Base-by-base conservation (phyloP, 345 rosid genomes). In the Lagerstroemia speciosa region DNA sequence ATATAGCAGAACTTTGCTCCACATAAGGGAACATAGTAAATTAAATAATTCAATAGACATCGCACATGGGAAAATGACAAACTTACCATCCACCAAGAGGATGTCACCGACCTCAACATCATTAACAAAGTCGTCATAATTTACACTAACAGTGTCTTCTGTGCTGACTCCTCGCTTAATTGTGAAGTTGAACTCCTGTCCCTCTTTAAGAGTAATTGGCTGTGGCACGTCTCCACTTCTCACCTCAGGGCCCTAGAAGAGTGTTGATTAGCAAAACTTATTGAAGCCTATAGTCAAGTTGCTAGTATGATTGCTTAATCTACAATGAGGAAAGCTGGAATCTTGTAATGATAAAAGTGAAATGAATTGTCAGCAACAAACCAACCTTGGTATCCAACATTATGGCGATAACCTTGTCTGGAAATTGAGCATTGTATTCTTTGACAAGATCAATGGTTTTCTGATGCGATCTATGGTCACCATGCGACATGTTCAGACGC, bases 381-480 rank as follows among this genome's bases (percentile, higher is more conserved):
- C 26, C 8, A 84, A 91, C 98, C 97, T 94, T 94, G 26, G 99
- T 94, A 78, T 94, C 97, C 71, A 91, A 78, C 97, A 94, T 91
- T 3, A 91, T 84, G 75, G 99, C 88, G 52, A 91, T 80, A 52
- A 84, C 93, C 76, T 88, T 94, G 79, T 94, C 95, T 19, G 77
- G 78, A 64, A 86, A 88, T 61, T 80, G 87, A 76, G 97, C 86
- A 79, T 94, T 94, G 74, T 91, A 94, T 69, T 94, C 99, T 46
- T 83, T 91, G 62, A 94, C 97, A 6, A 94, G 76, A 80, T 94
- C 93, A 53, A 94, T 88, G 26, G 93, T 91, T 67, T 77, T 88
- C 88, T 85, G 82, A 71, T 91, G 99, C 29, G 99, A 91, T 62
- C 86, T 78, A 85, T 91, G 96, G 76, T 94, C 96, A 26, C 99